phyloP scores from a whole-genome alignment of 75 land plant species.

The Picea sitchensis region DNA sequence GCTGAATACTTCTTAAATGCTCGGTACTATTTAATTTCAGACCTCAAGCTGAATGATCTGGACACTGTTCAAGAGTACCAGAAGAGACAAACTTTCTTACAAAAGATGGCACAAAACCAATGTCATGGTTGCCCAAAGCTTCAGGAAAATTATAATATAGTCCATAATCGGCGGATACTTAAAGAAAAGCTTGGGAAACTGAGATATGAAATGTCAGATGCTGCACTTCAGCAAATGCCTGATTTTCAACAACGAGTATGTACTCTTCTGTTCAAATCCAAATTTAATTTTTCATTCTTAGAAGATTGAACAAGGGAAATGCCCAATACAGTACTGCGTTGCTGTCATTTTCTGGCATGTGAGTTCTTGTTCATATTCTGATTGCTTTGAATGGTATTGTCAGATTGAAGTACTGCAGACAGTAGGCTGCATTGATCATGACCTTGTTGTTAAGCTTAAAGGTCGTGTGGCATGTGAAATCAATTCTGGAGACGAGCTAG shows the following conservation, averaged over 20 bases:
- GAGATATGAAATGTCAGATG: slow-evolving; percentile 86
- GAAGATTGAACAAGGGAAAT: background rate
- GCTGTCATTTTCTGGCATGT: background rate
- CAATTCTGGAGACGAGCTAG: slow-evolving; percentile 97
- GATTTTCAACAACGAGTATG: slow-evolving; percentile 93
- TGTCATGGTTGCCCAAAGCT: slow-evolving; percentile 88
- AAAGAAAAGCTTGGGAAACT: slow-evolving; percentile 71
- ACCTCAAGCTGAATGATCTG: slow-evolving; percentile 79
- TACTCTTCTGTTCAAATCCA: background rate
- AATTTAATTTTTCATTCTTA: background rate
- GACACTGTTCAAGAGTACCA: slow-evolving; percentile 58
- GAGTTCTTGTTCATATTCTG: background rate
- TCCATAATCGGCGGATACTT: slow-evolving; percentile 51
- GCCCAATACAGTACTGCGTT: background rate
- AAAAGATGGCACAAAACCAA: slow-evolving; percentile 70
- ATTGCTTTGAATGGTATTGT: background rate
- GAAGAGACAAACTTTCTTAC: slow-evolving; percentile 42
- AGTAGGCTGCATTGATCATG: slow-evolving; percentile 83
- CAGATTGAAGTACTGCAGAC: slow-evolving; percentile 95
- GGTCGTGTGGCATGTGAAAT: slow-evolving; percentile 99
- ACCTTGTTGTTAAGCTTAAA: slow-evolving; percentile 92
- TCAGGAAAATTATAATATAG: slow-evolving; percentile 61
- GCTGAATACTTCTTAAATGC: background rate
- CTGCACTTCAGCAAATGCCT: slow-evolving; percentile 96
- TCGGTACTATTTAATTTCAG: slow-evolving; percentile 30